A percentile compares a stretch with the other conserved stretches of the same genome.
phyloP scores from a whole-genome alignment of 768 basidiomycete genomes.

The Cyathus striatus region DNA sequence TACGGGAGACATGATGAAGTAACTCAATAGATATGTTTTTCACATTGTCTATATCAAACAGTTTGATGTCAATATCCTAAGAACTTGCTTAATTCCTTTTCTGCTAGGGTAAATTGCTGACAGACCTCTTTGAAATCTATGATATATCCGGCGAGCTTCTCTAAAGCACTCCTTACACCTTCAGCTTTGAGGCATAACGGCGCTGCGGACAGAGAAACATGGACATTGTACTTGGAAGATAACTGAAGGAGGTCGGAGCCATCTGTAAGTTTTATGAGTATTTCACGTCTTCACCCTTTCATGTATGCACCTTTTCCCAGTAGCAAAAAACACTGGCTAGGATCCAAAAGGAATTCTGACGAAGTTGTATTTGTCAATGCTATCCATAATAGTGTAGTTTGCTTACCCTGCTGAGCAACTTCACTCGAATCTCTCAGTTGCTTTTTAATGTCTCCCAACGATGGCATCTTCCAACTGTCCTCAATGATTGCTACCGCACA shows the following conservation, averaged over 20 bases:
- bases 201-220: slow-evolving; percentile 49
- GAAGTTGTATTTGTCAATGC: slow-evolving; percentile 1
- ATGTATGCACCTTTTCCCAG: slow-evolving; percentile 58
- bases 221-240: slow-evolving; percentile 56
- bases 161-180: slow-evolving; percentile 50
- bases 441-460: slow-evolving; percentile 46
- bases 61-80: too few relatives aligned
- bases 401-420: slow-evolving; percentile 40
- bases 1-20: slow-evolving; percentile 63
- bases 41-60: too few relatives aligned
- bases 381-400: slow-evolving; percentile 2
- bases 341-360: slow-evolving; percentile 51
- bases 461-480: slow-evolving; percentile 65
- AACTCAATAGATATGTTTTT: too few relatives aligned
- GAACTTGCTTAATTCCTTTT: too few relatives aligned
- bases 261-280: slow-evolving; percentile 33
- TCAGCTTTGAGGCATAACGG: slow-evolving; percentile 58
- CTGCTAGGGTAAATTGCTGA: too few relatives aligned
- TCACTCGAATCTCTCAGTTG: slow-evolving; percentile 46
- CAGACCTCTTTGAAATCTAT: slow-evolving; percentile 44
- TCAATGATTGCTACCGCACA: slow-evolving; percentile 54
- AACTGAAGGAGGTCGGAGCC: slow-evolving; percentile 56
- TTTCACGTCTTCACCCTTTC: slow-evolving; percentile 3
- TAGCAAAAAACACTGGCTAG: slow-evolving; percentile 61
- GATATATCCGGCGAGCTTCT: slow-evolving; percentile 42